Evolutionary conservation across 495 filamentous ascomycete genomes (phyloP), one percentile per base, ranked within the genome.

Genomic region (Penicillium verhagenii): DNA sequence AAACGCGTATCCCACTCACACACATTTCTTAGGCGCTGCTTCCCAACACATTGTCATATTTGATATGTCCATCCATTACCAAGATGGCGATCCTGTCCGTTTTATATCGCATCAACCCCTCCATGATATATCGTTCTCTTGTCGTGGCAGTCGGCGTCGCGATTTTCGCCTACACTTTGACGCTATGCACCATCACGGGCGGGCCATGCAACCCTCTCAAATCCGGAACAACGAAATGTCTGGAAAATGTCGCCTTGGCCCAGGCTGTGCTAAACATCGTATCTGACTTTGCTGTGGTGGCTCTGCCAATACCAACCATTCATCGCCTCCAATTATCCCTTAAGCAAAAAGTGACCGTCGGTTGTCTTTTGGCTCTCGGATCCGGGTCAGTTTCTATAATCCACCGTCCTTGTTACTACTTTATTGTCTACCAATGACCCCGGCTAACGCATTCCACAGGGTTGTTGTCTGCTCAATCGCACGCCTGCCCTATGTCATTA

Each of bases 381-480:
- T 64, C 61, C 8, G 57, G 47, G 61, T 64, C 50, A n/a, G 45
- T 25, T 16, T 52, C 19, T 21, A n/a, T 28, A n/a, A 26, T 46
- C 2, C 43, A 46, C 5, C n/a, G n/a, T n/a, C 43, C 43, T 26
- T n/a, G 1, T 26, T 26, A 18, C 23, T 3, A 11, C 25, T 26
- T 46, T n/a, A 44, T 46, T 1, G 1, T n/a, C 8, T 35, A 13
- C 2, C 8, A 13, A 35, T 29, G 18, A 0, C 26, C 26, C 23
- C 21, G 2, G 19, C 43, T 46, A 46, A 46, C 45, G 25, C n/a
- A 2, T 37, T 19, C 47, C 40, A 4, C 42, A 63, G 61, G 13
- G 61, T 64, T 6, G 33, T 53, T 31, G 26, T 64, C 54, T 64
- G 61, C 57, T 64, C 61, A 7, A 55, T 64, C 38, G 61, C 57